Conservation (phyloP, 2,329 filamentous ascomycete genomes). For the Colletotrichum scovillei region DNA sequence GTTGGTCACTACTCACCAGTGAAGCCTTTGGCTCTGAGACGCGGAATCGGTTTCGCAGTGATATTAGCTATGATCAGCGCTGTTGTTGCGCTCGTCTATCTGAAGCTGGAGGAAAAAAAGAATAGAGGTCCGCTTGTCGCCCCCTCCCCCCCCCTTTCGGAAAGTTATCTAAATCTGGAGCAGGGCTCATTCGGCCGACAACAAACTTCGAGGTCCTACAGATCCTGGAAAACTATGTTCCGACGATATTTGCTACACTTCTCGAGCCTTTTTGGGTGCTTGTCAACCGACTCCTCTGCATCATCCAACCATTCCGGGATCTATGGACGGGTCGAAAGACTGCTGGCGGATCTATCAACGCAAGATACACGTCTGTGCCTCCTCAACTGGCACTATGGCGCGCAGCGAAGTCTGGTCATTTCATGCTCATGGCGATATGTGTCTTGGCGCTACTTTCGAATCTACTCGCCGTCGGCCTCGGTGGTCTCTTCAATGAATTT, state of each 20-base stretch:
- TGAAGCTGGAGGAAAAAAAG: constrained; percentile 33
- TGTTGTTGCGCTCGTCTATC: constrained; percentile 20
- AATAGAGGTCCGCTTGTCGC: constrained; percentile 28
- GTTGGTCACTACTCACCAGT: no score
- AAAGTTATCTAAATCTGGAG: neutral
- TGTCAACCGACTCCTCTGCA: constrained; percentile 62
- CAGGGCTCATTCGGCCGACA: constrained; percentile 47
- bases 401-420: constrained; percentile 57
- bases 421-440: constrained; percentile 59
- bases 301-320: constrained; percentile 66
- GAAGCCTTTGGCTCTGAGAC: no score
- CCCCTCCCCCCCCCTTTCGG: neutral
- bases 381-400: constrained; percentile 62
- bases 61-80: constrained; percentile 24
- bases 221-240: constrained; percentile 60
- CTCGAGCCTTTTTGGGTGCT: constrained; percentile 69
- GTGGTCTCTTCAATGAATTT: constrained; percentile 60
- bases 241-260: constrained; percentile 64
- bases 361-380: constrained; percentile 64
- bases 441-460: constrained; percentile 61
- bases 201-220: constrained; percentile 48
- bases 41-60: neutral
- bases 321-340: constrained; percentile 52
- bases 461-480: constrained; percentile 62
- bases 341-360: constrained; percentile 50